Conservation (phyloP, 2,329 filamentous ascomycete genomes). For the Aureobasidium uvarum region DNA sequence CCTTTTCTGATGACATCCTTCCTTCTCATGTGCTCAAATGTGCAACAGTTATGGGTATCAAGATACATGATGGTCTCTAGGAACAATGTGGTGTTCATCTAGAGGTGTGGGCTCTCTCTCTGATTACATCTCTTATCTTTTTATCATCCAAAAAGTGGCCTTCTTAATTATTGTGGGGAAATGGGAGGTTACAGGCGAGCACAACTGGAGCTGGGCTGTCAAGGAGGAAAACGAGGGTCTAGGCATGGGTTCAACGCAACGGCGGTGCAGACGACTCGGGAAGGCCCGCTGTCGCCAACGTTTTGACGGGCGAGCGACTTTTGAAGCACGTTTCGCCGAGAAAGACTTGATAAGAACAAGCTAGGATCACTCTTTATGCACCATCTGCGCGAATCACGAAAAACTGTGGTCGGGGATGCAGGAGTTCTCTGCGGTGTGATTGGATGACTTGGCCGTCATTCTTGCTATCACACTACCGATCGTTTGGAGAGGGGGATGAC, state of each 20-base stretch:
- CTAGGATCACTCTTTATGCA: slow-evolving; percentile 18
- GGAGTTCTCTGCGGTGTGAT: slow-evolving; percentile 21
- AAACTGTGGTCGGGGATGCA: slow-evolving; percentile 9
- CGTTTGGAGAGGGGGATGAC: slow-evolving; percentile 20
- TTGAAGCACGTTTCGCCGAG: slow-evolving; percentile 20
- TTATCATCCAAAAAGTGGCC: too few species aligned
- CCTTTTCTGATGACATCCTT: neutral
- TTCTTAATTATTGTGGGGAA: too few species aligned
- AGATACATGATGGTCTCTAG: too few species aligned
- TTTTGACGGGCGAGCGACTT: neutral
- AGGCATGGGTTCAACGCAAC: slow-evolving; percentile 3
- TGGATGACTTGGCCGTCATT: slow-evolving; percentile 6
- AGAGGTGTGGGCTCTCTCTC: too few species aligned
- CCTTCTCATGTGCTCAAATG: too few species aligned
- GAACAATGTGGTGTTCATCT: too few species aligned
- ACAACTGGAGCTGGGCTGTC: neutral
- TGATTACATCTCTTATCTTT: too few species aligned
- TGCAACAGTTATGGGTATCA: too few species aligned
- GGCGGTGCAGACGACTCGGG: neutral
- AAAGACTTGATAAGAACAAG: slow-evolving; percentile 22
- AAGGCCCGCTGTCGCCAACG: slow-evolving; percentile 10
- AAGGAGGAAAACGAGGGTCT: slow-evolving; percentile 7
- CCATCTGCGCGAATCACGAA: slow-evolving; percentile 24
- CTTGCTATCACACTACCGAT: slow-evolving; percentile 22
- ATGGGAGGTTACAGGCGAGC: too few species aligned